phyloP scores from a whole-genome alignment of 306 rosid genomes.

The Gillenia trifoliata region DNA sequence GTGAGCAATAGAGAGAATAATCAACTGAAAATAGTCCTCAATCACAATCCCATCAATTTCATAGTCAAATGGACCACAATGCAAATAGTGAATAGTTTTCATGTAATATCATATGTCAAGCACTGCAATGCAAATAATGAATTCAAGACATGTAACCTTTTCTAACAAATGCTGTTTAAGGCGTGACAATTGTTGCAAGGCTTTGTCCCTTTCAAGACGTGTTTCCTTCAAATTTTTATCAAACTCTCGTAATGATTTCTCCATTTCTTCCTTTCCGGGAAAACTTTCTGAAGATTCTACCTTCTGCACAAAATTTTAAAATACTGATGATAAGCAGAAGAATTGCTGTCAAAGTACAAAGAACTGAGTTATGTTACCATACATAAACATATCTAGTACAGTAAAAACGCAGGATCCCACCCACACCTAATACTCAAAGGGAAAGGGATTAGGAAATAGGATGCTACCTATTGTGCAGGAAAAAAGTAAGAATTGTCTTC shows the following conservation, averaged over 20 bases:
- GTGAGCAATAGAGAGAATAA: not conserved
- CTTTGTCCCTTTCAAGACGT: constrained; percentile 71
- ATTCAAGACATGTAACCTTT: constrained; percentile 49
- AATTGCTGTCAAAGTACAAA: not conserved
- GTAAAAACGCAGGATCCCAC: not conserved
- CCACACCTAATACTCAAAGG: not conserved
- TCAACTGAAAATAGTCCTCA: not conserved
- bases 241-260: constrained; percentile 51
- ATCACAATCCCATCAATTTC: not conserved
- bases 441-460: not conserved
- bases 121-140: not conserved
- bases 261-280: constrained; percentile 79
- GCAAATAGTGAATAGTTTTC: not conserved
- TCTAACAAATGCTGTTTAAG: constrained; percentile 96
- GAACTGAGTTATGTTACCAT: not conserved
- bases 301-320: constrained; percentile 28
- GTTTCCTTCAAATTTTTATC: constrained; percentile 66
- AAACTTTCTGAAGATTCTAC: constrained; percentile 48
- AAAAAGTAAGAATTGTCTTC: not conserved
- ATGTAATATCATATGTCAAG: not conserved
- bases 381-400: not conserved
- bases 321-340: not conserved
- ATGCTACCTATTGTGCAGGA: not conserved
- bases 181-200: constrained; percentile 67
- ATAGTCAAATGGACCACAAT: not conserved